Base-by-base conservation (phyloP, 2,329 filamentous ascomycete genomes). In the Sarocladium brachiariae region DNA sequence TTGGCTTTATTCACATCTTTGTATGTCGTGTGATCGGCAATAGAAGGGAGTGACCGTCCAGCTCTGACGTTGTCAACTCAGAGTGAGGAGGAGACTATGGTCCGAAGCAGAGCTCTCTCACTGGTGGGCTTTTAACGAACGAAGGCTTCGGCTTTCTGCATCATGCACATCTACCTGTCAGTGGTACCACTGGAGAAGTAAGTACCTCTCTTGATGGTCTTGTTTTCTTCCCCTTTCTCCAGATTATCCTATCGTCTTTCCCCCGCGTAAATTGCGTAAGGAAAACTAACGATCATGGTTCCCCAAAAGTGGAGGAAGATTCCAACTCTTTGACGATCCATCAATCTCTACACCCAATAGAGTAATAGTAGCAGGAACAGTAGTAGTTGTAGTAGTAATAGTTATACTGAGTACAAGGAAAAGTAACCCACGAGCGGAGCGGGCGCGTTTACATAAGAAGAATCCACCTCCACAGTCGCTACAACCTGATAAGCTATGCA, bases 401-500 rank as follows among this genome's bases (percentile, higher is more conserved):
- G n/a, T n/a, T n/a, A n/a, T n/a, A n/a, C n/a, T n/a, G n/a, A n/a
- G n/a, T n/a, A n/a, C n/a, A n/a, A n/a, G n/a, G n/a, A n/a, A n/a
- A n/a, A n/a, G n/a, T n/a, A n/a, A n/a, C n/a, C n/a, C n/a, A n/a
- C n/a, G n/a, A n/a, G n/a, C n/a, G n/a, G n/a, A n/a, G n/a, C n/a
- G n/a, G n/a, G n/a, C n/a, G n/a, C n/a, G 3, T 19, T 39, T 39
- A 39, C 35, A 39, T 39, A 39, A 39, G 21, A 7, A 21, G 16
- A 39, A 39, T 24, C 39, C 39, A 27, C 39, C 19, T 43, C 39
- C 39, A 25, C 39, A 19, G 25, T 43, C 27, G 25, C 39, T 19
- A n/a, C n/a, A n/a, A n/a, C 39, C n/a, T 43, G 39, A 43, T 43
- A 43, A 43, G 39, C 39, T n/a, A 5, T 39, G 35, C 39, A n/a